Evolutionary conservation across 129 eudicot genomes (phyloP).

Genomic region (Pittosporum tobira): DNA sequence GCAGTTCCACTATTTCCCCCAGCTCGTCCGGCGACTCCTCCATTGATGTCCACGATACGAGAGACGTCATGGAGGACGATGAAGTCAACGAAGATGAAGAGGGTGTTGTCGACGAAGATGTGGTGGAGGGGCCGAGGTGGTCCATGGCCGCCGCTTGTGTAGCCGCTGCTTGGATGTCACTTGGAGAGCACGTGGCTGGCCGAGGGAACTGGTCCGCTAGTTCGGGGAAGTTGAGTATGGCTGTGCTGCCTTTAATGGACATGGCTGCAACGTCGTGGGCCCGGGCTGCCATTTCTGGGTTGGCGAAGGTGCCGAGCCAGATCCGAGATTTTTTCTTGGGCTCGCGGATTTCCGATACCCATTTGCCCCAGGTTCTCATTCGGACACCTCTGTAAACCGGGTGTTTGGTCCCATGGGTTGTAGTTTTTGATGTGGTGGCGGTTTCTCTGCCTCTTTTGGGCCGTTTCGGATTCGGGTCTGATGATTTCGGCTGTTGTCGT

Average conservation of each 20-base stretch:
- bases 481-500: neutral
- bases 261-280: conserved; percentile 88
- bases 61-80: conserved; percentile 10
- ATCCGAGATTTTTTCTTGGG: conserved; percentile 85
- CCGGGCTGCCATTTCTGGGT: conserved; percentile 92
- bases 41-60: neutral
- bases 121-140: conserved; percentile 19
- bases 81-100: conserved; percentile 23
- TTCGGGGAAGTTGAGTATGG: conserved; percentile 78
- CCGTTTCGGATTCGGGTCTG: conserved; percentile 19
- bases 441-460: conserved; percentile 14
- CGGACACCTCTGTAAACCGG: conserved; percentile 76
- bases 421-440: neutral
- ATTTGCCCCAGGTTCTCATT: conserved; percentile 88
- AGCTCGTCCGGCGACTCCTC: conserved; percentile 41
- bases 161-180: conserved; percentile 81
- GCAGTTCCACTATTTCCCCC: conserved; percentile 65
- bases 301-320: conserved; percentile 83
- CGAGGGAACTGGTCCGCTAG: conserved; percentile 55
- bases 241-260: conserved; percentile 54
- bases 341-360: conserved; percentile 86
- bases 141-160: conserved; percentile 75
- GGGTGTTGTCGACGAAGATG: conserved; percentile 10
- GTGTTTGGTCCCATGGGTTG: conserved; percentile 31
- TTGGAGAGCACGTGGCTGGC: conserved; percentile 57